Evolutionary conservation across 2,329 filamentous ascomycete species (phyloP).

Genomic region (Sporothrix brasiliensis): DNA sequence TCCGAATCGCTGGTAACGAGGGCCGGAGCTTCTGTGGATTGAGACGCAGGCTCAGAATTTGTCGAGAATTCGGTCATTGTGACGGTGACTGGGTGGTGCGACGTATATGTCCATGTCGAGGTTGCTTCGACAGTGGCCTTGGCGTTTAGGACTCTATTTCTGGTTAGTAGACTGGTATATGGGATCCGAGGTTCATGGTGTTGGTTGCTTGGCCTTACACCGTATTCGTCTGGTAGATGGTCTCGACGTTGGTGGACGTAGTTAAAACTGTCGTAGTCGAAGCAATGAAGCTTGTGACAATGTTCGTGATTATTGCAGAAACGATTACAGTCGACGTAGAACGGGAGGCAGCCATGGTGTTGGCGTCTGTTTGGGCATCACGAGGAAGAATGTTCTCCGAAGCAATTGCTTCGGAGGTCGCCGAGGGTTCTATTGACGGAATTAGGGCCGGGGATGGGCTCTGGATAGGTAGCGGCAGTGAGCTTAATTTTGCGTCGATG

Average conservation of each 20-base stretch:
- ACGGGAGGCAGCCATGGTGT: conserved; percentile 27
- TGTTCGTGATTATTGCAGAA: conserved; percentile 29
- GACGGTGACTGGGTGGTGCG: conserved; percentile 33
- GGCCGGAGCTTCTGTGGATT: conserved; percentile 4
- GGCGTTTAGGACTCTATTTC: conserved; percentile 34
- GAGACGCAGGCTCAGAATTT: not conserved
- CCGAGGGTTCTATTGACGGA: not conserved
- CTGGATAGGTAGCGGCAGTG: not conserved
- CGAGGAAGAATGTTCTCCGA: conserved; percentile 2
- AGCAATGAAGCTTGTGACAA: conserved; percentile 1
- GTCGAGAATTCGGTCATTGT: conserved; percentile 34
- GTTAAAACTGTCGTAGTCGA: conserved; percentile 27
- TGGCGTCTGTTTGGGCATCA: conserved; percentile 29
- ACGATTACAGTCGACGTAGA: conserved; percentile 30
- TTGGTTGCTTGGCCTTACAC: conserved; percentile 23
- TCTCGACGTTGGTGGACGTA: conserved; percentile 27
- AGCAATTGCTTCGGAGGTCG: not conserved
- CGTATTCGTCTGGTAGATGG: conserved; percentile 32
- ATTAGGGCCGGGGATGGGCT: not conserved
- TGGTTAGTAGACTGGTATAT: not conserved
- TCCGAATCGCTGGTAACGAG: conserved; percentile 15
- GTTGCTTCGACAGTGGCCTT: conserved; percentile 35
- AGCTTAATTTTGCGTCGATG: not conserved
- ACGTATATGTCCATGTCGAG: conserved; percentile 34
- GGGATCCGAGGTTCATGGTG: not conserved